phyloP scores from a whole-genome alignment of 805 yeast species.

The Metschnikowia chrysomelidarum region DNA sequence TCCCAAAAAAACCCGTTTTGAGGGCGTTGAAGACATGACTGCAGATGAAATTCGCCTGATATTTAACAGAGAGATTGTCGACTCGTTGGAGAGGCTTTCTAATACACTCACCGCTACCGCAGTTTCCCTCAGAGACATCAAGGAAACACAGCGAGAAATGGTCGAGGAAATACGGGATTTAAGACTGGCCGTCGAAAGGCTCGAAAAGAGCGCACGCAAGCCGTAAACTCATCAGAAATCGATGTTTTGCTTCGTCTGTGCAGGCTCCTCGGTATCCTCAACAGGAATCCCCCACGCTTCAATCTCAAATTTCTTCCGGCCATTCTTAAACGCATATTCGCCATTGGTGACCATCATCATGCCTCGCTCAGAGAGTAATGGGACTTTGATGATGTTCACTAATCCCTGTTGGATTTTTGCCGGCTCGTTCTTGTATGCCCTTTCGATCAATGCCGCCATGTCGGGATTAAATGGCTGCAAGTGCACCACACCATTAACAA shows the following conservation, averaged over 20 bases:
- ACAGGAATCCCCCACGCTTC: conserved; percentile 98
- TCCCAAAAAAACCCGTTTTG: no score
- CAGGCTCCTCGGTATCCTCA: conserved; percentile 63
- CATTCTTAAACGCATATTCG: conserved; percentile 85
- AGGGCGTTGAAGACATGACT: no score
- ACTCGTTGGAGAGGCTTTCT: conserved; percentile 9
- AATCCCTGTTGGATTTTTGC: conserved; percentile 82
- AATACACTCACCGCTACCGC: conserved; percentile 10
- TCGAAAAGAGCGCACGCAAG: conserved; percentile 5
- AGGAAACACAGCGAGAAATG: conserved; percentile 9
- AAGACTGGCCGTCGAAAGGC: conserved; percentile 8
- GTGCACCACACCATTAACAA: conserved; percentile 67
- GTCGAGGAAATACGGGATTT: conserved; percentile 11
- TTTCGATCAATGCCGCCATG: conserved; percentile 62
- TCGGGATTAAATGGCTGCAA: conserved; percentile 81
- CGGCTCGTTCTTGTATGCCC: conserved; percentile 69
- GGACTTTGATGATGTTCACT: conserved; percentile 70
- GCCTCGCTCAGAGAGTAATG: conserved; percentile 72
- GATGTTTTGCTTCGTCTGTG: conserved; percentile 31
- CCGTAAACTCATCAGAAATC: conserved; percentile 25
- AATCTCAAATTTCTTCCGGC: conserved; percentile 78
- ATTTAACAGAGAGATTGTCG: conserved; percentile 3
- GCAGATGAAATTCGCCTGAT: no score
- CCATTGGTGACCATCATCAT: conserved; percentile 70
- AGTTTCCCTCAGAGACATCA: conserved; percentile 9